Percentiles rank a stretch among this genome's conserved stretches.
Evolutionary conservation across 2,329 filamentous ascomycete genomes (phyloP).

Genomic region (Nakataea oryzae): DNA sequence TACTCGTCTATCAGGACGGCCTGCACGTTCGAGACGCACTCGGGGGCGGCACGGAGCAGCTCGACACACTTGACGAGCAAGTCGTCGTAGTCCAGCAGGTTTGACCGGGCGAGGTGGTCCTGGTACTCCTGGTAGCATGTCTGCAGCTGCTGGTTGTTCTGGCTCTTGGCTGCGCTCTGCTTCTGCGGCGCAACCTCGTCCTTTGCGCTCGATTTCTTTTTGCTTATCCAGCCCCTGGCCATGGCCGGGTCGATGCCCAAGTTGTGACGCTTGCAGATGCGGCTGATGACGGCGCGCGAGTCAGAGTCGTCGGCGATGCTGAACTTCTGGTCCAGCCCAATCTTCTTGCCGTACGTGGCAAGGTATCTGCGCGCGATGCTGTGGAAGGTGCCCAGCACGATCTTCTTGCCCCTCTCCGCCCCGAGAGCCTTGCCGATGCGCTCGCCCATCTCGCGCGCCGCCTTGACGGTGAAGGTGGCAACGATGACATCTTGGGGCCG

Average conservation of each 20-base stretch:
- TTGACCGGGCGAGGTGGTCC: conserved; percentile 60
- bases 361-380: conserved; percentile 83
- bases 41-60: conserved; percentile 60
- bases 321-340: conserved; percentile 75
- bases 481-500: conserved; percentile 84
- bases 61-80: conserved; percentile 75
- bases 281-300: conserved; percentile 65
- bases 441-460: conserved; percentile 85
- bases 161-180: conserved; percentile 26
- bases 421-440: conserved; percentile 77
- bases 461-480: conserved; percentile 95
- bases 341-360: conserved; percentile 70
- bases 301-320: conserved; percentile 83
- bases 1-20: conserved; percentile 94
- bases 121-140: conserved; percentile 69
- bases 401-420: conserved; percentile 58
- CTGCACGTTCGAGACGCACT: conserved; percentile 82
- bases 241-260: conserved; percentile 57
- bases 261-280: conserved; percentile 68
- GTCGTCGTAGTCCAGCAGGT: conserved; percentile 90
- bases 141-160: conserved; percentile 37
- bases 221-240: conserved; percentile 69
- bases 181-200: conserved; percentile 25
- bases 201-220: conserved; percentile 40
- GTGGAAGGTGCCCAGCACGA: conserved; percentile 90